Evolutionary conservation across 495 filamentous ascomycete species (phyloP).

Genomic region (Polyplosphaeria fusca): DNA sequence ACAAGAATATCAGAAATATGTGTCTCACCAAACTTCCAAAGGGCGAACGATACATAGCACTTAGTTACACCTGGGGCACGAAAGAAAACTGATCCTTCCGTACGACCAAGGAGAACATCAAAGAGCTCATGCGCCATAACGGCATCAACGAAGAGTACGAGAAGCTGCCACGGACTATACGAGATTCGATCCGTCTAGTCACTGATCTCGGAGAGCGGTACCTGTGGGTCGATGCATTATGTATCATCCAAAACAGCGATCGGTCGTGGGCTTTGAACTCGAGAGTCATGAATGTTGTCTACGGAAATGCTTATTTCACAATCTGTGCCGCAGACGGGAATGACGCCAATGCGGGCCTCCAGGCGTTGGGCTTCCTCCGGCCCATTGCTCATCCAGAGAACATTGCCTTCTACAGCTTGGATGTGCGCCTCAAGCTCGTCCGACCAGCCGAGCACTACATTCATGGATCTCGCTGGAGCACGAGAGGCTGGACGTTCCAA

Average conservation of each 20-base stretch:
- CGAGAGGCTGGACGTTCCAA: conserved; percentile 26
- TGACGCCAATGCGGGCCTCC: conserved; percentile 5
- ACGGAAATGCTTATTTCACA: conserved; percentile 20
- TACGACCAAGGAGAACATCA: not conserved
- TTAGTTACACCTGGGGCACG: conserved; percentile 14
- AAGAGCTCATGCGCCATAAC: not conserved
- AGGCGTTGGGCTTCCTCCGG: not conserved
- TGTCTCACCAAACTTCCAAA: conserved; percentile 1
- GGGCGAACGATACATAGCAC: conserved; percentile 1
- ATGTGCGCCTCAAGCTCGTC: not conserved
- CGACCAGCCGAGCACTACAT: conserved; percentile 10
- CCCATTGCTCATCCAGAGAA: not conserved
- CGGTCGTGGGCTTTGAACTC: conserved; percentile 10
- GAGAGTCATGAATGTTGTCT: conserved; percentile 17
- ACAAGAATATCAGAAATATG: conserved; percentile 6
- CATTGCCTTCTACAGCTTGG: conserved; percentile 4
- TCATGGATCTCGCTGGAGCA: conserved; percentile 12
- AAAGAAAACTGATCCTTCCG: not conserved
- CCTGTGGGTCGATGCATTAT: conserved; percentile 27
- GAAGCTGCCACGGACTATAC: conserved; percentile 3
- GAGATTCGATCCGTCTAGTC: conserved; percentile 6
- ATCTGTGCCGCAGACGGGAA: conserved; percentile 21
- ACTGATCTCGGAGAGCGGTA: conserved; percentile 11
- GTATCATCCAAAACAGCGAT: conserved; percentile 23
- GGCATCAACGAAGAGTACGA: not conserved